Evolutionary conservation across 2,329 filamentous ascomycete genomes (phyloP).

Genomic region (Chrysosporium queenslandicum): DNA sequence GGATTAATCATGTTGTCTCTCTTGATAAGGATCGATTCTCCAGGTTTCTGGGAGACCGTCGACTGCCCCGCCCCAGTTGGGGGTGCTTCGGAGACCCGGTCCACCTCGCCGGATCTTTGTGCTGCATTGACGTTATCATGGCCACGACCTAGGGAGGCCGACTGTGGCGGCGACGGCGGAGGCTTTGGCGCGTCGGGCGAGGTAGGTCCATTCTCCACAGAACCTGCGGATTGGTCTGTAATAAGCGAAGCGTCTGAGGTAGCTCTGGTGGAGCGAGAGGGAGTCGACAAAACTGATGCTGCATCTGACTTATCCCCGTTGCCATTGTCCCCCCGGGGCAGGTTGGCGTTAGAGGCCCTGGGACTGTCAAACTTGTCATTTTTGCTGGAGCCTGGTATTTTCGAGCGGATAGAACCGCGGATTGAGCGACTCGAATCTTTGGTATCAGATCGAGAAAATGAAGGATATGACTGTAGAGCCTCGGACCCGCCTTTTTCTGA

Average conservation of each 20-base stretch:
- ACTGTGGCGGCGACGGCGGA: slow-evolving; percentile 81
- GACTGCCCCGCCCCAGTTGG: slow-evolving; percentile 54
- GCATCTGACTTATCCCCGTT: slow-evolving; percentile 59
- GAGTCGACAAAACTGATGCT: slow-evolving; percentile 62
- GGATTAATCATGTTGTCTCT: slow-evolving; percentile 62
- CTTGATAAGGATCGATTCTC: slow-evolving; percentile 82
- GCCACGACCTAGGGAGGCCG: slow-evolving; percentile 59
- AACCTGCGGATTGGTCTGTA: slow-evolving; percentile 27
- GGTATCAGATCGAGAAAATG: slow-evolving; percentile 84
- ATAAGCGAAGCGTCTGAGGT: slow-evolving; percentile 26
- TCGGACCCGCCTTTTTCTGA: slow-evolving; percentile 36
- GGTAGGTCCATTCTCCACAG: slow-evolving; percentile 36
- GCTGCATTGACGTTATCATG: slow-evolving; percentile 71
- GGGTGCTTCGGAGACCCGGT: slow-evolving; percentile 84
- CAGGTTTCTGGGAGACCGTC: slow-evolving; percentile 57
- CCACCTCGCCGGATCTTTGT: slow-evolving; percentile 80
- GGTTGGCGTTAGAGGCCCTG: slow-evolving; percentile 56
- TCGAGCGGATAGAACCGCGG: slow-evolving; percentile 68
- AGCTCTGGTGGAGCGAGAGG: slow-evolving; percentile 41
- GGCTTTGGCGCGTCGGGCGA: slow-evolving; percentile 45
- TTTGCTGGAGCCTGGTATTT: slow-evolving; percentile 54
- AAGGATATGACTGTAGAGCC: slow-evolving; percentile 73
- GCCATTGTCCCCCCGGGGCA: slow-evolving; percentile 51
- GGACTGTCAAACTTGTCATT: slow-evolving; percentile 65
- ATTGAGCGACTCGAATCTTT: slow-evolving; percentile 85